phyloP scores from a whole-genome alignment of 768 basidiomycete genomes.

The Coprinopsis cinerea region DNA sequence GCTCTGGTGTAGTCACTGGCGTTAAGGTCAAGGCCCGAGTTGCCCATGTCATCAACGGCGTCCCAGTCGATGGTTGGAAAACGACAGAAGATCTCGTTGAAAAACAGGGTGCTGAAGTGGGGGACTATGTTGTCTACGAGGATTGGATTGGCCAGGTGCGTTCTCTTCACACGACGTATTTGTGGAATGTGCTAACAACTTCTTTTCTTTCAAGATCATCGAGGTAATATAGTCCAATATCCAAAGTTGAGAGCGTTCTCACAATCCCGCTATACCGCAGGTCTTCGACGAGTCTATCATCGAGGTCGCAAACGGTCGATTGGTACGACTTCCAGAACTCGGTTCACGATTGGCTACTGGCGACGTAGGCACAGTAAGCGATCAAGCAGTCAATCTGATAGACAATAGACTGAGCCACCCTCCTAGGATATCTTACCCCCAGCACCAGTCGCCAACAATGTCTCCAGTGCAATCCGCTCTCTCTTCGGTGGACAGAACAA shows the following conservation, averaged over 20 bases:
- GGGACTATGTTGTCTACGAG: conserved; percentile 76
- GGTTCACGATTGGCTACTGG: conserved; percentile 72
- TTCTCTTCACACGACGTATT: conserved; percentile 10
- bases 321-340: conserved; percentile 73
- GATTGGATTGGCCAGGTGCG: conserved; percentile 89
- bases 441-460: conserved; percentile 26
- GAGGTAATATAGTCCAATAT: conserved; percentile 44
- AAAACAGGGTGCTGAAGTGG: conserved; percentile 58
- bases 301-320: conserved; percentile 54
- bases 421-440: conserved; percentile 63
- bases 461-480: conserved; percentile 42
- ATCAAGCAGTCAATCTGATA: conserved; percentile 4
- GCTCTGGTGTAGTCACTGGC: conserved; percentile 69
- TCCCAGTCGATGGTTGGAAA: conserved; percentile 58
- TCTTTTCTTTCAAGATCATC: conserved; percentile 45
- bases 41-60: conserved; percentile 67
- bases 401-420: neutral
- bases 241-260: neutral
- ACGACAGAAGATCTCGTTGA: conserved; percentile 50
- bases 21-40: conserved; percentile 60
- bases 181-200: conserved; percentile 6
- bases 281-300: conserved; percentile 80
- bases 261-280: conserved; percentile 28
- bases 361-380: conserved; percentile 63
- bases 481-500: conserved; percentile 29